phyloP scores from a whole-genome alignment of 441 rosid genomes.

The Corymbia calophylla region DNA sequence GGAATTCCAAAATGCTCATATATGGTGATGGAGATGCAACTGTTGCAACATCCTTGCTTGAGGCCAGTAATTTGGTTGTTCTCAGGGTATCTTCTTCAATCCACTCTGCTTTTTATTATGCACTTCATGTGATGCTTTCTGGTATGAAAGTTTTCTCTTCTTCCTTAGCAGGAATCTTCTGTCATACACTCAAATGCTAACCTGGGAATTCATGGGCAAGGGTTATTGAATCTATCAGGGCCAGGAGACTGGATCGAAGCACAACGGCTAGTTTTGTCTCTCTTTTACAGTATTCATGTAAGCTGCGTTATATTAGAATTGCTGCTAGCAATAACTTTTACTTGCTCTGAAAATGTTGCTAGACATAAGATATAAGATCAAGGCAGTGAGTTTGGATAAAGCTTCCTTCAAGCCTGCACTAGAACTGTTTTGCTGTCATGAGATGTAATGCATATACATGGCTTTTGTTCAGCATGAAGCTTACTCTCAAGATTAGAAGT shows the following conservation, averaged over 20 bases:
- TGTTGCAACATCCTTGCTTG: constrained; percentile 70
- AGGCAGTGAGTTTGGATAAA: neutral
- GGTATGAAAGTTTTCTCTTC: neutral
- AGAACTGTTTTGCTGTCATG: neutral
- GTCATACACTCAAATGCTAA: constrained; percentile 87
- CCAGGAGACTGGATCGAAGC: constrained; percentile 78
- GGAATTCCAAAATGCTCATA: constrained; percentile 85
- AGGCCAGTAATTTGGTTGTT: constrained; percentile 82
- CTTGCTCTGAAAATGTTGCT: neutral
- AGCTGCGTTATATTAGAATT: constrained; percentile 12
- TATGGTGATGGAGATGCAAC: constrained; percentile 69
- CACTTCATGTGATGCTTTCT: constrained; percentile 1
- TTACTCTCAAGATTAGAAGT: neutral
- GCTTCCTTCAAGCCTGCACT: neutral
- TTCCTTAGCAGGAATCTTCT: constrained; percentile 57
- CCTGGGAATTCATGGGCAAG: constrained; percentile 96
- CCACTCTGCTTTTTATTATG: neutral
- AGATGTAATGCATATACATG: neutral
- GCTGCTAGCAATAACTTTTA: neutral
- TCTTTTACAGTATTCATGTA: constrained; percentile 75
- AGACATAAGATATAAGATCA: neutral
- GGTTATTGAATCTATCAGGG: constrained; percentile 75
- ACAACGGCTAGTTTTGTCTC: constrained; percentile 70
- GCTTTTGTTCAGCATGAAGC: neutral
- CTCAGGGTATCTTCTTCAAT: constrained; percentile 53